A percentile compares a stretch with the other conserved stretches of the same genome.
These are phyloP conservation scores for Chaetomium cochliodes DNA, from an alignment of 495 filamentous ascomycete species.

Conservation along the genomic window DNA sequence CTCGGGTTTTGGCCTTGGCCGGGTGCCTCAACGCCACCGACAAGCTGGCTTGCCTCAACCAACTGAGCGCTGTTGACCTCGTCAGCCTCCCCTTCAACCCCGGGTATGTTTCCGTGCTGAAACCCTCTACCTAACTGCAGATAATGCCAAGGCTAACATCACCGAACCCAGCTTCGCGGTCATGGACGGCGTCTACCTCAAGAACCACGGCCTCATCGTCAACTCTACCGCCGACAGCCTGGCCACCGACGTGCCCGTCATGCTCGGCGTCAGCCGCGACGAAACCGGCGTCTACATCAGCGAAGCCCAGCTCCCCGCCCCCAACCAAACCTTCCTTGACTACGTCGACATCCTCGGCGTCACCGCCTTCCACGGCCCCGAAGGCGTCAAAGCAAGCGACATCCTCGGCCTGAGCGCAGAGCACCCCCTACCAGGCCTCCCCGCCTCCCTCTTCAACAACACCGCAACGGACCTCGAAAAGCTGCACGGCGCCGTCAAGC, in stretches of 20 bases:
- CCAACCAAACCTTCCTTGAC: conserved; percentile 20
- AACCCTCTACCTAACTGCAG: not conserved
- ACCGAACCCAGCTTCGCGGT: conserved; percentile 27
- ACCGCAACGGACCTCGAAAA: conserved; percentile 18
- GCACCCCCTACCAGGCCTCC: not conserved
- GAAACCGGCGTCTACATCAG: conserved; percentile 39
- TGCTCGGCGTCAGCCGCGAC: conserved; percentile 46
- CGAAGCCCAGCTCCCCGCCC: conserved; percentile 16
- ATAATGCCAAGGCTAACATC: not conserved
- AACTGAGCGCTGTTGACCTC: conserved; percentile 37
- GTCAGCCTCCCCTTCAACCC: conserved; percentile 36
- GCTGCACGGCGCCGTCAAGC: conserved; percentile 29
- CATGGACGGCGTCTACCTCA: conserved; percentile 40
- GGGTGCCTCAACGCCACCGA: conserved; percentile 36
- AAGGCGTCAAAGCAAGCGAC: conserved; percentile 11
- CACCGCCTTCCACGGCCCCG: conserved; percentile 3
- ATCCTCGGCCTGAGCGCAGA: conserved; percentile 15
- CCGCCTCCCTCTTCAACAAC: conserved; percentile 20
- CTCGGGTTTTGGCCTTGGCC: conserved; percentile 33
- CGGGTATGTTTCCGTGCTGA: conserved; percentile 27
- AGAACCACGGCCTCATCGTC: conserved; percentile 32
- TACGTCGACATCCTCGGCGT: conserved; percentile 22
- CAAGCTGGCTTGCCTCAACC: conserved; percentile 38
- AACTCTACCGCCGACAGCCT: conserved; percentile 25
- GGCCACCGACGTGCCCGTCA: conserved; percentile 32